These are phyloP conservation scores for Eimeria zaria DNA, from an alignment of 169 alveolate species.

Conservation along the genomic window DNA sequence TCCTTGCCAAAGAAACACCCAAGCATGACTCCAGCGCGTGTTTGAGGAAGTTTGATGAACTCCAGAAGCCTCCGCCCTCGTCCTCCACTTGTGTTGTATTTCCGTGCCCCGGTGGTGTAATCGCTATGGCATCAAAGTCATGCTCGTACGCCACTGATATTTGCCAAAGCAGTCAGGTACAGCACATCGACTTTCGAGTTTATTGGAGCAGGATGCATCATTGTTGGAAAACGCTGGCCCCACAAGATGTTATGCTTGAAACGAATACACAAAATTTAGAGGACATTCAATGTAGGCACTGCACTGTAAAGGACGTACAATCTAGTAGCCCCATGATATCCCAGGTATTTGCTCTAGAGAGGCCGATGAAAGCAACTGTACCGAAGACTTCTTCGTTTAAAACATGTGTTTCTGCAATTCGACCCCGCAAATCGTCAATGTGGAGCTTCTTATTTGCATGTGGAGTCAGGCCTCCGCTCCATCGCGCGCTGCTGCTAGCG, in stretches of 20 bases:
- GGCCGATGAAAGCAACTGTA: slow-evolving; percentile 81
- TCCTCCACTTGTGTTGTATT: slow-evolving; percentile 78
- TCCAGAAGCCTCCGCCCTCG: slow-evolving; percentile 75
- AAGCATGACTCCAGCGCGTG: slow-evolving; percentile 82
- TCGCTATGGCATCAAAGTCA: slow-evolving; percentile 82
- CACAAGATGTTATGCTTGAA: not conserved
- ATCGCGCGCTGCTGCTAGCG: not conserved
- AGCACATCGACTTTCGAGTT: not conserved
- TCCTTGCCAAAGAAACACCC: slow-evolving; percentile 62
- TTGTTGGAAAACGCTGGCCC: not conserved
- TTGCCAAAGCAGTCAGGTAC: not conserved
- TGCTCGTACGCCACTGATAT: slow-evolving; percentile 69
- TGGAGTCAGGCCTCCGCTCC: not conserved
- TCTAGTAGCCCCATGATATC: slow-evolving; percentile 69
- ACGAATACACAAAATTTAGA: not conserved
- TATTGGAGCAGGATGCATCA: not conserved
- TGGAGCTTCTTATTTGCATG: not conserved
- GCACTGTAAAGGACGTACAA: slow-evolving; percentile 20
- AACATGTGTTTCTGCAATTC: slow-evolving; percentile 70
- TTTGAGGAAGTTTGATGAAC: slow-evolving; percentile 63
- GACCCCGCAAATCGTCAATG: not conserved
- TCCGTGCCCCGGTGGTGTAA: slow-evolving; percentile 83
- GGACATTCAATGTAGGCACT: not conserved
- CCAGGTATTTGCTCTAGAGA: slow-evolving; percentile 82
- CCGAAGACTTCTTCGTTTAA: slow-evolving; percentile 80